A percentile compares a stretch with the other conserved stretches of the same genome.
Evolutionary conservation across 2,329 filamentous ascomycete genomes (phyloP).

Genomic region (Rhynchosporium secalis): DNA sequence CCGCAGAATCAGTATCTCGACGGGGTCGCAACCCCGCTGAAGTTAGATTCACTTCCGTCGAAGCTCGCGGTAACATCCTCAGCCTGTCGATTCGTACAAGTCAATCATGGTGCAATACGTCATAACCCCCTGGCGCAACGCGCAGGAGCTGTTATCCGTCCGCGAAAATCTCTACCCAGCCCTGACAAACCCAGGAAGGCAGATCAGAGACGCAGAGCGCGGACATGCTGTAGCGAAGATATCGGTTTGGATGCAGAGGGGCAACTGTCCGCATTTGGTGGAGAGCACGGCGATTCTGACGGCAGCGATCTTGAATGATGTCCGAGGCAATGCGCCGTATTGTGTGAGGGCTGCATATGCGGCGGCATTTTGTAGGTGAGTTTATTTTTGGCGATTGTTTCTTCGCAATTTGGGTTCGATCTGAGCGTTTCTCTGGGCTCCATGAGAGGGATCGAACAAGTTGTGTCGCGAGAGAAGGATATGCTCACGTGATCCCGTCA

Average conservation of each 20-base stretch:
- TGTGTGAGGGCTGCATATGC: constrained; percentile 69
- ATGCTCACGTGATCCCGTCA: background rate
- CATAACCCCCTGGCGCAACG: constrained; percentile 72
- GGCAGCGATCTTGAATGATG: constrained; percentile 68
- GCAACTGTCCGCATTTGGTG: constrained; percentile 74
- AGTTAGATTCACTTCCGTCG: background rate
- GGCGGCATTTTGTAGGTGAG: constrained; percentile 71
- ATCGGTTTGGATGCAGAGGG: constrained; percentile 70
- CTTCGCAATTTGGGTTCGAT: background rate
- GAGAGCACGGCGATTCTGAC: constrained; percentile 75
- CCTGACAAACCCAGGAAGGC: constrained; percentile 52
- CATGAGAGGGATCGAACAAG: background rate
- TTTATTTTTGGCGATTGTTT: constrained; percentile 22
- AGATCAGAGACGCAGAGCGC: constrained; percentile 50
- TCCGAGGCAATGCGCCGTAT: constrained; percentile 45
- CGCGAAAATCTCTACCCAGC: constrained; percentile 62
- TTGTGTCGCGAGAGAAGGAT: background rate
- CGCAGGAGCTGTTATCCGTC: constrained; percentile 64
- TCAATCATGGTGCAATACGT: constrained; percentile 65
- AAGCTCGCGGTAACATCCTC: background rate
- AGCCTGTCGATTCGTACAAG: background rate
- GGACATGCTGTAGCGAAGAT: constrained; percentile 58
- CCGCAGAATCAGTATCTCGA: constrained; percentile 12
- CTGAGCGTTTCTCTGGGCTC: background rate
- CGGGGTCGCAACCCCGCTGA: background rate